Base-by-base conservation (phyloP, 371 early-diverging fungal species). In the Mortierella sp. region DNA sequence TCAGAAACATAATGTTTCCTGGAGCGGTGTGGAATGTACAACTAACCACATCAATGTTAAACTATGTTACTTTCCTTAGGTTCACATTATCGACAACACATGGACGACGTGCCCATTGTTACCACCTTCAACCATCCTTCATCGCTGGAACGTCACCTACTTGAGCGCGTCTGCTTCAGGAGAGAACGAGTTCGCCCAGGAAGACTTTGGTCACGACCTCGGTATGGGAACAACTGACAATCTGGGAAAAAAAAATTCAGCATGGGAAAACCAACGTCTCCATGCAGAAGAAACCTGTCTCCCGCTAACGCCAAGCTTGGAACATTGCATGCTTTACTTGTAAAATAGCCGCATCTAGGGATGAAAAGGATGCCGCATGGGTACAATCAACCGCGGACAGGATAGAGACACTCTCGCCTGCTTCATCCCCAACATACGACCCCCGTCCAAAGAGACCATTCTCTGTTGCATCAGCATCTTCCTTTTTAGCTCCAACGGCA, bases 91-190 rank as follows among this genome's bases (percentile, higher is more conserved):
- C 45, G 84, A 84, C 52, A 75, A 84, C 57, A 55, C 79, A 44
- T 84, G 84, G 84, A 84, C 84, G 65, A 81, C 84, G 0, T 85
- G 86, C 45, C 82, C 82, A 8, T 58, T 85, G 42, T 75, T 82
- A 10, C 77, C 82, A 19, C 65, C 82, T 24, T 85, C 86, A 57
- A 85, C 82, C 13, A 79, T 85, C 48, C 82, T 82, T 48, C 86
- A 82, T 42, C 82, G 82, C n/a, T 85, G 86, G 86, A 75, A 85
- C 26, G 77, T 80, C 26, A 73, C 60, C 11, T 68, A 77, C 44
- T 65, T 84, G 14, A 58, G 65, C 16, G 44, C 78, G 21, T 58
- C 70, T 14, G n/a, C 44, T 54, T 63, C 72, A 8, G 50, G 63
- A n/a, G 81, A 76, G 31, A 45, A 55, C 52, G 83, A 77, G 19